phyloP scores from a whole-genome alignment of 2,329 filamentous ascomycete genomes.

The Juglanconis oblonga region DNA sequence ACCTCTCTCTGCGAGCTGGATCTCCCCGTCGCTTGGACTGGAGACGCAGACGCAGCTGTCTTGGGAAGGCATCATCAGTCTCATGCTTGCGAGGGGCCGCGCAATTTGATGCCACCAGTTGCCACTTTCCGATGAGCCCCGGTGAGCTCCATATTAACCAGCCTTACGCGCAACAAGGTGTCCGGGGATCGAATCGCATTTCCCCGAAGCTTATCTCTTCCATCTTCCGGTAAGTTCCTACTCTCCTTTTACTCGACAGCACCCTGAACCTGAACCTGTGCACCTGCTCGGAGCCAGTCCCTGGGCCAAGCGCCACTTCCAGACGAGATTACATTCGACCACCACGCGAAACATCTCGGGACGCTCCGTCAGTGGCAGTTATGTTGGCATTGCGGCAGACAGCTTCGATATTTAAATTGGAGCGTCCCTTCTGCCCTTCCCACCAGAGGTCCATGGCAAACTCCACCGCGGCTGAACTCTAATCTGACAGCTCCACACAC shows the following conservation, averaged over 20 bases:
- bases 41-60: neutral
- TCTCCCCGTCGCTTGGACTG: neutral
- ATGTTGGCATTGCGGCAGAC: neutral
- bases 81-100: neutral
- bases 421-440: neutral
- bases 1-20: neutral
- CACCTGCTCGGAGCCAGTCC: too few relatives aligned
- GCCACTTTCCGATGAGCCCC: neutral
- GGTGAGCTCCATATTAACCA: neutral
- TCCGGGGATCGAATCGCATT: neutral
- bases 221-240: neutral
- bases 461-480: conserved; percentile 4
- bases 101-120: neutral
- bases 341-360: neutral
- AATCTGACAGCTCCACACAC: neutral
- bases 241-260: neutral
- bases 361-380: neutral
- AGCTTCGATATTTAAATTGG: neutral
- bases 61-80: neutral
- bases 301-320: neutral
- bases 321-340: neutral
- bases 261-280: too few relatives aligned
- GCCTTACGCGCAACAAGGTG: too few relatives aligned
- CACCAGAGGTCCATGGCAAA: neutral
- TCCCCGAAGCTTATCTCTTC: neutral